Percentiles rank a stretch among this genome's conserved stretches.
Evolutionary conservation across 2,329 filamentous ascomycete genomes (phyloP).

Genomic region (Ascomycota sp.): DNA sequence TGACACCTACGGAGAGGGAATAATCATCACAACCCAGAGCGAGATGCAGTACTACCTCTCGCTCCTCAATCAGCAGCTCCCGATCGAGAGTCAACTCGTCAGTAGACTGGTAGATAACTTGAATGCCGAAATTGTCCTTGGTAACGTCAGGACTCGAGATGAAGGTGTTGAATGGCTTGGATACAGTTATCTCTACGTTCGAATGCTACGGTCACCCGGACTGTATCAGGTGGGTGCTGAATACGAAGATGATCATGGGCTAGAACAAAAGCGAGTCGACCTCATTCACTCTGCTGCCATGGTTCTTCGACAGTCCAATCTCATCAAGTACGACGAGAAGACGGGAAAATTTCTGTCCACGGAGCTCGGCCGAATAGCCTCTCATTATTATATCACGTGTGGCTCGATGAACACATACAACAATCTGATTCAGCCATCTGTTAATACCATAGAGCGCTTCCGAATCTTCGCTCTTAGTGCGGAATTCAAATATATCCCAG

Average conservation of each 20-base stretch:
- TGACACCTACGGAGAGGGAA: constrained; percentile 94
- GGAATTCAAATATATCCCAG: constrained; percentile 97
- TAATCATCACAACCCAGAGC: constrained; percentile 88
- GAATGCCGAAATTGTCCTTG: constrained; percentile 88
- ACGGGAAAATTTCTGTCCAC: constrained; percentile 74
- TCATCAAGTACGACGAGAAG: constrained; percentile 92
- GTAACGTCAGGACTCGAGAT: constrained; percentile 76
- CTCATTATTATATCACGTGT: constrained; percentile 95
- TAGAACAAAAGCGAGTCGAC: constrained; percentile 96
- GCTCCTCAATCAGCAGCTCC: constrained; percentile 86
- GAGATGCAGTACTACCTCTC: constrained; percentile 97
- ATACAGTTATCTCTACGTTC: constrained; percentile 93
- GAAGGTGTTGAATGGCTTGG: constrained; percentile 98
- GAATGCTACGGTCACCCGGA: constrained; percentile 88
- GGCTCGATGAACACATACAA: constrained; percentile 96
- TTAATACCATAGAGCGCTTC: constrained; percentile 89
- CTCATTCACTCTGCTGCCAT: constrained; percentile 83
- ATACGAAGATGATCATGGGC: constrained; percentile 74
- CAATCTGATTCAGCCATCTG: constrained; percentile 78
- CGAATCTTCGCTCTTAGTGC: constrained; percentile 88
- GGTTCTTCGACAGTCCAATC: constrained; percentile 66
- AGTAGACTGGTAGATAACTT: constrained; percentile 87
- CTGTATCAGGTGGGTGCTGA: constrained; percentile 91
- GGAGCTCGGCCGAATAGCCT: constrained; percentile 85
- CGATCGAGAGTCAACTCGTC: constrained; percentile 90